These are phyloP conservation scores for Leccinum subgranulosum DNA, from an alignment of 768 basidiomycete genomes.

Conservation along the genomic window DNA sequence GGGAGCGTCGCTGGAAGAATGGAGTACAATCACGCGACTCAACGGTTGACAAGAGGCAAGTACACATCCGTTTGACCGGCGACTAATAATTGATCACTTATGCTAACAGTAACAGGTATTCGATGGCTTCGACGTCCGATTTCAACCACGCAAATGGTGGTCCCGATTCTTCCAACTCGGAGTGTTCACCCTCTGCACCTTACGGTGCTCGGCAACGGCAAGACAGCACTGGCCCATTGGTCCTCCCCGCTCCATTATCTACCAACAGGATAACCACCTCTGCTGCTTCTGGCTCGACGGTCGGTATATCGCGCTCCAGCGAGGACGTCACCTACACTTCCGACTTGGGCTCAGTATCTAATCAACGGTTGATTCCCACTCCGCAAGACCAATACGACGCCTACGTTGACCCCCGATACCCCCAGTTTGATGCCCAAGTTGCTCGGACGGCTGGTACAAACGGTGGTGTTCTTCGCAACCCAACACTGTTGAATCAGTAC, in stretches of 20 bases:
- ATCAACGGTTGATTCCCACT: slow-evolving; percentile 41
- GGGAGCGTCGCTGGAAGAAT: slow-evolving; percentile 90
- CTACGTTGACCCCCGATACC: slow-evolving; percentile 22
- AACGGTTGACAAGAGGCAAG: slow-evolving; percentile 65
- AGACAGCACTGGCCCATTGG: slow-evolving; percentile 68
- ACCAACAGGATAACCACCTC: slow-evolving; percentile 52
- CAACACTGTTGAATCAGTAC: slow-evolving; percentile 36
- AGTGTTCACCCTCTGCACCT: slow-evolving; percentile 41
- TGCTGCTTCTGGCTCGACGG: slow-evolving; percentile 39
- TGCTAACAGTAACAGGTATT: slow-evolving; percentile 57
- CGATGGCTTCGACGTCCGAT: slow-evolving; percentile 75
- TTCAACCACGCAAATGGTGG: slow-evolving; percentile 53
- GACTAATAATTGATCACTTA: slow-evolving; percentile 21
- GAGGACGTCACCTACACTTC: slow-evolving; percentile 37
- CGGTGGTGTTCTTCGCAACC: slow-evolving; percentile 40
- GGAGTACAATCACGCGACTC: slow-evolving; percentile 83
- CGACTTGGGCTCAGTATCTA: slow-evolving; percentile 37
- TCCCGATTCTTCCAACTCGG: slow-evolving; percentile 59
- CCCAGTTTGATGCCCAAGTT: slow-evolving; percentile 41
- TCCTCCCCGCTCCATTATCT: slow-evolving; percentile 73
- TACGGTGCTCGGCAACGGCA: slow-evolving; percentile 52
- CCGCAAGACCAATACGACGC: slow-evolving; percentile 35
- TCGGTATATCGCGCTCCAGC: slow-evolving; percentile 42
- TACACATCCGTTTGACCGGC: slow-evolving; percentile 1
- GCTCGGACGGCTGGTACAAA: slow-evolving; percentile 36